These are phyloP conservation scores for Acanthamoeba castellanii DNA, from an alignment of 208 protist species.

Conservation along the genomic window DNA sequence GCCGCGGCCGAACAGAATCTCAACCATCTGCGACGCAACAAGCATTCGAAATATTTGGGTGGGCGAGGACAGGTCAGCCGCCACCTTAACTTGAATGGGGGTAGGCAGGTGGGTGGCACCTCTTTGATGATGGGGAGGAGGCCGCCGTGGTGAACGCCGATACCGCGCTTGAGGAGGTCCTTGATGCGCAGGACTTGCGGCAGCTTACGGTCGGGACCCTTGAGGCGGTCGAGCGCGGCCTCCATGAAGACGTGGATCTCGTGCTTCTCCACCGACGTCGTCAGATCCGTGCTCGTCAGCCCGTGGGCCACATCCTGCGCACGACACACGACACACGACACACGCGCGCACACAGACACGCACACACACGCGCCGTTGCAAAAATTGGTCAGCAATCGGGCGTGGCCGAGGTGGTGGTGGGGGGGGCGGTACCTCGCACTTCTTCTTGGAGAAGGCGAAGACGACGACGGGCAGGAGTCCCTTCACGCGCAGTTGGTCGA, in stretches of 20 bases:
- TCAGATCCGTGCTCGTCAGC: conserved; percentile 85
- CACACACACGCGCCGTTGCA: too few relatives aligned
- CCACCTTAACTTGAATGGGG: not conserved
- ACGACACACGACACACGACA: not conserved
- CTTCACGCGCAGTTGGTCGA: conserved; percentile 83
- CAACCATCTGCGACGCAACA: conserved; percentile 86
- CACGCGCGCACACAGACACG: not conserved
- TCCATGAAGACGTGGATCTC: conserved; percentile 88
- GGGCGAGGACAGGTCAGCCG: too few relatives aligned
- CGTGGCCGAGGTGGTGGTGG: too few relatives aligned
- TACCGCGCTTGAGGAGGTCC: conserved; percentile 88
- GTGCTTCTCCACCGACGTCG: conserved; percentile 84
- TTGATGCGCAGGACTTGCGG: conserved; percentile 86
- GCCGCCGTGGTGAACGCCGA: conserved; percentile 94
- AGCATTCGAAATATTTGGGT: not conserved
- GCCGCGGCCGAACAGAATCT: conserved; percentile 92
- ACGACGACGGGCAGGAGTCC: conserved; percentile 88
- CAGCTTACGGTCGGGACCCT: conserved; percentile 77
- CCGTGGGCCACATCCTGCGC: conserved; percentile 62
- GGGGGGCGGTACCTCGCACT: conserved; percentile 83
- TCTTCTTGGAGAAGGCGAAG: conserved; percentile 91
- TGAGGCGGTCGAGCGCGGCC: conserved; percentile 80
- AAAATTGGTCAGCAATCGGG: too few relatives aligned
- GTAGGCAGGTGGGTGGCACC: conserved; percentile 57
- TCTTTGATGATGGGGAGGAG: conserved; percentile 95